A percentile compares a stretch with the other conserved stretches of the same genome.
phyloP scores from a whole-genome alignment of 805 yeast genomes.

The Ogataea wickerhamii region DNA sequence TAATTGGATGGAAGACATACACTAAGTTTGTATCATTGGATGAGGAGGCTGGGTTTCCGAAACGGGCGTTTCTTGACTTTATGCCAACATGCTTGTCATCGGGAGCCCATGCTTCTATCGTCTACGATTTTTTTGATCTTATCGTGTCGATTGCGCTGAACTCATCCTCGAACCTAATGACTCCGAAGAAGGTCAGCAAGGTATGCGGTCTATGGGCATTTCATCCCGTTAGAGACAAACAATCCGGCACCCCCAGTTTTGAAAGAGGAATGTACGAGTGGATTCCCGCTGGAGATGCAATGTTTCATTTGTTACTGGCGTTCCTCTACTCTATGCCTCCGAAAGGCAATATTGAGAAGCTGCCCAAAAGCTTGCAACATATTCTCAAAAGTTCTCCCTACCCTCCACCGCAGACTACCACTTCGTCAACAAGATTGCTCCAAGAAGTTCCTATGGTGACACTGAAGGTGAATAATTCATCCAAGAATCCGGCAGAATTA shows the following conservation, averaged over 20 bases:
- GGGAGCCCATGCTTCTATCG: conserved; percentile 86
- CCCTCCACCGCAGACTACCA: conserved; percentile 58
- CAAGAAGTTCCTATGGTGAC: conserved; percentile 37
- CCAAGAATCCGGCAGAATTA: conserved; percentile 53
- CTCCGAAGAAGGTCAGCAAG: conserved; percentile 75
- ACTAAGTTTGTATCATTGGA: conserved; percentile 64
- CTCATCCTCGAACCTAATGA: conserved; percentile 70
- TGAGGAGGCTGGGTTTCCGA: conserved; percentile 60
- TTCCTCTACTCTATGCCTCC: conserved; percentile 76
- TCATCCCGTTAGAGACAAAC: conserved; percentile 28
- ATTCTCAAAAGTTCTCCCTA: conserved; percentile 63
- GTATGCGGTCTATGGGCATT: conserved; percentile 92
- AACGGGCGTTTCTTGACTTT: conserved; percentile 68
- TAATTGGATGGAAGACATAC: conserved; percentile 85
- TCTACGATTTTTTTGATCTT: conserved; percentile 81
- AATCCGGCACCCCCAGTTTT: conserved; percentile 44
- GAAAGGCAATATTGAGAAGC: conserved; percentile 47
- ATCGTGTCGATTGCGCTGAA: conserved; percentile 74
- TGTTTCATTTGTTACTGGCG: conserved; percentile 74
- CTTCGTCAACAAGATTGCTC: conserved; percentile 23
- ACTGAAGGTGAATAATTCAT: conserved; percentile 38
- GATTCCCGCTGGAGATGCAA: conserved; percentile 81
- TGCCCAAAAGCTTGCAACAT: conserved; percentile 66
- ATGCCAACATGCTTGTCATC: conserved; percentile 84
- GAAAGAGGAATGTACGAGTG: conserved; percentile 71